Percentiles rank a stretch among this genome's conserved stretches.
Evolutionary conservation across 352 stramenopile genomes (phyloP).

Genomic region (Phytopythium sindhum): DNA sequence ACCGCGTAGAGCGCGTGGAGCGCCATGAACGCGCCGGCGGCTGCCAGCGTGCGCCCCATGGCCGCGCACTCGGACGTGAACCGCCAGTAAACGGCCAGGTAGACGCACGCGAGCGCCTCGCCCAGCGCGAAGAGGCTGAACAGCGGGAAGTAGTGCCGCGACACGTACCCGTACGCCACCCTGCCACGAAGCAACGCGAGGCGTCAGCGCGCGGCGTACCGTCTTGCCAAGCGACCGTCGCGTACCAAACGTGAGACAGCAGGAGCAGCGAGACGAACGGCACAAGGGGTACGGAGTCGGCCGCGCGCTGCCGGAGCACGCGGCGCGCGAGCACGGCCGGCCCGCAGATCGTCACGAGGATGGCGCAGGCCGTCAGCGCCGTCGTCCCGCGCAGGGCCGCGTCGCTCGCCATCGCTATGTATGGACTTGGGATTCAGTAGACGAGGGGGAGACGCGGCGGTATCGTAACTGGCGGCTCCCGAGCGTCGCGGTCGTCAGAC

Average conservation of each 20-base stretch:
- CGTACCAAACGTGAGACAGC: slow-evolving; percentile 13
- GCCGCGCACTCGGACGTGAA: slow-evolving; percentile 17
- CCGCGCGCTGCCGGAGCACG: neutral
- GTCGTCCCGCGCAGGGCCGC: neutral
- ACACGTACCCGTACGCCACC: slow-evolving; percentile 25
- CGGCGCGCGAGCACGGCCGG: neutral
- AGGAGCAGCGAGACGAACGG: slow-evolving; percentile 18
- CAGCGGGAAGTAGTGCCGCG: slow-evolving; percentile 20
- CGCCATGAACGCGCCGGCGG: slow-evolving; percentile 7
- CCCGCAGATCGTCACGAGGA: neutral
- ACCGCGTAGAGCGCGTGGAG: slow-evolving; percentile 37
- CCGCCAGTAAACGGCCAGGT: slow-evolving; percentile 34
- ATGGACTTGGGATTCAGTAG: neutral
- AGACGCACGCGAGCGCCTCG: slow-evolving; percentile 15
- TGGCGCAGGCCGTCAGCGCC: slow-evolving; percentile 1
- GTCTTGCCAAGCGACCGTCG: too few species aligned
- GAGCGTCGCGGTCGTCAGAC: too few species aligned
- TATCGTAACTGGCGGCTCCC: neutral
- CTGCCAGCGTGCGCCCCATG: slow-evolving; percentile 5
- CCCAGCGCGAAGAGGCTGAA: slow-evolving; percentile 17
- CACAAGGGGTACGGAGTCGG: slow-evolving; percentile 7
- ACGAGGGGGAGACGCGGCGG: neutral
- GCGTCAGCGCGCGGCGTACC: too few species aligned
- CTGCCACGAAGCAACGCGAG: neutral
- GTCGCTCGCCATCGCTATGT: neutral